Evolutionary conservation across 208 protist species (phyloP), one percentile per base, ranked within the genome.

Genomic region (Leishmania martiniquensis): DNA sequence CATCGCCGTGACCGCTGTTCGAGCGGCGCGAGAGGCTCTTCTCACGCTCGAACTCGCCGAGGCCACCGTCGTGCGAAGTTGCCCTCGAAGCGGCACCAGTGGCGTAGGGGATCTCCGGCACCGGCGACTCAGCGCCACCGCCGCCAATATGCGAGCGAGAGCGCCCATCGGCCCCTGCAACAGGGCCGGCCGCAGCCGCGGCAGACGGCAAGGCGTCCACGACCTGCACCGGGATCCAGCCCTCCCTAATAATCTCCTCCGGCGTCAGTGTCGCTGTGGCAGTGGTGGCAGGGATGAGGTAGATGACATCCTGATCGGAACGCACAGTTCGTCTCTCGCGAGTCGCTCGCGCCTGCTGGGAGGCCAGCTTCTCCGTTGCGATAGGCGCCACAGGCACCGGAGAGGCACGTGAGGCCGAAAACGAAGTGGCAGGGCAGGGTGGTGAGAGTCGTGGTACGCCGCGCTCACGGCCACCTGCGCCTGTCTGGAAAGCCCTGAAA

Each of bases 141-240:
- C 72, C 55, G 37, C 44, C 72, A 44, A 74, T 74, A 37, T 22
- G n/a, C 52, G 22, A 62, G 34, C 37, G 70, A 20, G 49, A 54
- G 47, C 42, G 54, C 0, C 5, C 34, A 57, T 62, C 45, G 15
- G 22, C 62, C 22, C 42, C 17, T 29, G 47, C 15, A 5, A 42
- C 72, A n/a, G 54, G 13, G 20, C 44, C 3, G 44, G 59, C 65
- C 7, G 37, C 5, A 34, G n/a, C 7, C 47, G 20, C 39, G 13
- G 63, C 34, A 15, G 52, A 39, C 32, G 72, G 72, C 32, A 72
- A 52, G 60, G 54, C 62, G 49, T 68, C 67, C 71, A 82, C 78
- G 15, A 83, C 52, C 65, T 84, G 82, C 44, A 90, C 78, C 20
- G 87, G 87, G 63, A 86, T 76, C 87, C 87, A 90, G 7, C 87